A percentile compares a stretch with the other conserved stretches of the same genome.
These are phyloP conservation scores for Cenchrus americanus DNA, from an alignment of 176 grass and related monocot species.

Conservation along the genomic window DNA sequence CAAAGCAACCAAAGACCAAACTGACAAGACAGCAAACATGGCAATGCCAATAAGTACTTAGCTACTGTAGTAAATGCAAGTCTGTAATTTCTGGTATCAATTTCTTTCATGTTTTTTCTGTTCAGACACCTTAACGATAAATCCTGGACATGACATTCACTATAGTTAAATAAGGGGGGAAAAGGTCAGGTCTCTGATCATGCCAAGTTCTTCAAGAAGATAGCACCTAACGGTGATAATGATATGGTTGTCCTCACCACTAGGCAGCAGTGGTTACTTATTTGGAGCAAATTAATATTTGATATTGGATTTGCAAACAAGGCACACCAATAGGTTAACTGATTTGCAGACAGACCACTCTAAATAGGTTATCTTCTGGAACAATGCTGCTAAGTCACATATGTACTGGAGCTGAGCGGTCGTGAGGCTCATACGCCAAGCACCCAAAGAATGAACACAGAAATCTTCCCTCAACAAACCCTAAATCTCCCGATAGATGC, in stretches of 20 bases:
- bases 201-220: slow-evolving; percentile 17
- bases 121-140: neutral
- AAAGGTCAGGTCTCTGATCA: neutral
- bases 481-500: neutral
- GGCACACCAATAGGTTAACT: neutral
- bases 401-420: neutral
- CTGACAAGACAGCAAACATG: slow-evolving; percentile 25
- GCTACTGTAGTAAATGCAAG: slow-evolving; percentile 20
- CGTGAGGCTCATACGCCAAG: neutral
- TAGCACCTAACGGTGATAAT: neutral
- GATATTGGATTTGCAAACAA: neutral
- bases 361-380: slow-evolving; percentile 9
- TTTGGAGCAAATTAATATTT: neutral
- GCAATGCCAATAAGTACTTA: neutral
- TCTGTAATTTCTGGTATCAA: neutral
- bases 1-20: slow-evolving; percentile 29
- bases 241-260: neutral
- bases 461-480: neutral
- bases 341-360: neutral
- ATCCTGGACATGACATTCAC: neutral
- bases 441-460: neutral
- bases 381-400: neutral
- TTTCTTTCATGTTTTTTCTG: neutral
- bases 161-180: slow-evolving; percentile 2
- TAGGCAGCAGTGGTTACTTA: slow-evolving; percentile 6